These are phyloP conservation scores for Meyerozyma sp. DNA, from an alignment of 1,139 yeast species.

Conservation along the genomic window DNA sequence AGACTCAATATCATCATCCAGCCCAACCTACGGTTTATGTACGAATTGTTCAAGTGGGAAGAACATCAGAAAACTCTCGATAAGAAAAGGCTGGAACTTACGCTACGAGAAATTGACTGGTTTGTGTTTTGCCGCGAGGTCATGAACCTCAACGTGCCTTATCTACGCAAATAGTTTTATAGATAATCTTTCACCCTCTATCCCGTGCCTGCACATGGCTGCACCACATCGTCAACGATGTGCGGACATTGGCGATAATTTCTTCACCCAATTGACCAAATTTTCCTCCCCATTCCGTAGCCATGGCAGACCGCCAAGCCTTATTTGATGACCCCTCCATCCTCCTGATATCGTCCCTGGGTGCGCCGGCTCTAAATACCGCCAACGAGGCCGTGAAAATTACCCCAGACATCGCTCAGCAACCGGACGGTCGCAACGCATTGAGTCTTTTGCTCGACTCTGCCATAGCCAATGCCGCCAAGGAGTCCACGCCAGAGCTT, in stretches of 20 bases:
- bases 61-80: conserved; percentile 13
- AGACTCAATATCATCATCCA: conserved; percentile 44
- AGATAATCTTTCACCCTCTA: neutral
- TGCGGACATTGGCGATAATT: neutral
- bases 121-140: conserved; percentile 84
- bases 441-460: conserved; percentile 16
- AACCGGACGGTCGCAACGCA: conserved; percentile 6
- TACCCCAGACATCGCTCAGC: neutral
- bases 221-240: neutral
- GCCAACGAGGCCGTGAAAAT: neutral
- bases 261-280: neutral
- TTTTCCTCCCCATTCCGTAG: neutral
- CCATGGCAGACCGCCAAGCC: neutral
- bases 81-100: neutral
- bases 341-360: neutral
- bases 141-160: conserved; percentile 65
- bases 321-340: conserved; percentile 1
- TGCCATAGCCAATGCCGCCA: conserved; percentile 43
- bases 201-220: neutral
- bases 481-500: conserved; percentile 39
- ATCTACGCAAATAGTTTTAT: conserved; percentile 15
- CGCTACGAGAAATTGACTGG: conserved; percentile 75
- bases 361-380: neutral
- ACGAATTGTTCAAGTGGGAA: conserved; percentile 47
- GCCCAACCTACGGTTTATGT: conserved; percentile 45